Evolutionary conservation across 1,284 basidiomycete species (phyloP).

Genomic region (Phaffia rhodozyma): DNA sequence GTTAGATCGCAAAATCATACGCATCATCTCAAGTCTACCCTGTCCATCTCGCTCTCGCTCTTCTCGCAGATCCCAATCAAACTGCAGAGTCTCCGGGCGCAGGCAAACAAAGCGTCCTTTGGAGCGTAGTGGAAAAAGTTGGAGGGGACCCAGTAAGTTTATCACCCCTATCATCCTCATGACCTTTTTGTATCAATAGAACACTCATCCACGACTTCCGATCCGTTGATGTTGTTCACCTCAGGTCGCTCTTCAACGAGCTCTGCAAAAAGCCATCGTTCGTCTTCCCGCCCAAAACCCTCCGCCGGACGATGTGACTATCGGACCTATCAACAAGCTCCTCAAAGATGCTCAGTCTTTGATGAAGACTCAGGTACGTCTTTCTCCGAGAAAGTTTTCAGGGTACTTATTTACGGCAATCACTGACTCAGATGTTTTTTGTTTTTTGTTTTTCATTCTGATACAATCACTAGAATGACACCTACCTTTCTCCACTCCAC

Average conservation of each 20-base stretch:
- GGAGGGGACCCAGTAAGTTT: slow-evolving; percentile 4
- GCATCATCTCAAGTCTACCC: slow-evolving; percentile 29
- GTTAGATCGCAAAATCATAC: slow-evolving; percentile 17
- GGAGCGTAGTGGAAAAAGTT: slow-evolving; percentile 23
- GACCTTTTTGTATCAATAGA: background rate
- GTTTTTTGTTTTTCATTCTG: background rate
- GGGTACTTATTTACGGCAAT: no score
- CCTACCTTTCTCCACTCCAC: slow-evolving; percentile 15
- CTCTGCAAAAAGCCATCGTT: slow-evolving; percentile 20
- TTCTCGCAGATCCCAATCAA: slow-evolving; percentile 10
- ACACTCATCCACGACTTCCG: background rate
- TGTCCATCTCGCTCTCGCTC: slow-evolving; percentile 33
- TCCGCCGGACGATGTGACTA: slow-evolving; percentile 51
- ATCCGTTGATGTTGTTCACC: no score
- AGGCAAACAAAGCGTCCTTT: slow-evolving; percentile 7
- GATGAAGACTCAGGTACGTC: slow-evolving; percentile 14
- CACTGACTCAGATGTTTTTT: background rate
- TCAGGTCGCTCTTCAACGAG: background rate
- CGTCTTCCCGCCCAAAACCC: slow-evolving; percentile 68
- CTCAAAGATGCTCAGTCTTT: slow-evolving; percentile 7
- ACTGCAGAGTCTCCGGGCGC: background rate
- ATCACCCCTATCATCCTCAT: background rate
- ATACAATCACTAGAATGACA: slow-evolving; percentile 9
- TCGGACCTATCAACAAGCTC: slow-evolving; percentile 22
- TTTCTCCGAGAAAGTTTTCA: background rate